Evolutionary conservation across 2,329 filamentous ascomycete species (phyloP), one percentile per base, ranked within the genome.

Genomic region (Penicillium brevicompactum): DNA sequence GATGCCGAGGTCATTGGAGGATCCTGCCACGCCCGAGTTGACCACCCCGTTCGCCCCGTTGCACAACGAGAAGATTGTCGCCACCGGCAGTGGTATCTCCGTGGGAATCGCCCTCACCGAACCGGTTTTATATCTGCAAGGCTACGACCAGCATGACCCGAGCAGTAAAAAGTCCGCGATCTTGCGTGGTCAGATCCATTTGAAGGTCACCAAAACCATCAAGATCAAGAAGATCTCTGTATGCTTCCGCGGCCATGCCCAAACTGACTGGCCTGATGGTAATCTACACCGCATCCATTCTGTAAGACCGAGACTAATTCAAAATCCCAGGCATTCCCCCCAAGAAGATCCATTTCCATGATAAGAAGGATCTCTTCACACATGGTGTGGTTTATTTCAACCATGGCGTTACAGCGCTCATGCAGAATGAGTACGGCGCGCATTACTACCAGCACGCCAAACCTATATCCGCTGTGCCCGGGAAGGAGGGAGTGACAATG

Each of bases 381-480:
- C 92, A 97, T 68, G 72, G 93, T 87, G 16, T 87, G 91, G 75
- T 93, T 89, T 97, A 97, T 70, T 99, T 97, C 80, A 95, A 97
- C 52, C 71, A 74, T 22, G 72, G 72, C 16, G 72, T 74, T 49
- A 69, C 71, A 1, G 65, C 70, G 1, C 61, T 58, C 77, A 79
- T 57, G 83, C 84, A 87, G 64, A 78, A 79, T 52, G 80, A 84
- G 30, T 84, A 86, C 44, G 84, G 85, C 16, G 86, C 86, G 22
- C 84, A 88, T 70, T 80, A 81, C 55, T 83, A 86, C 27, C 82
- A 85, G 53, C 73, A 87, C 21, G 78, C 80, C 57, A 74, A 72
- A 43, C 65, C 74, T 1, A 57, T 61, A 2, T 64, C 69, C 4
- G 60, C 68, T 5, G 52, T 63, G 9, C 56, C 66, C 14, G 67